Percentiles rank a stretch among this genome's conserved stretches.
Evolutionary conservation across 1,284 basidiomycete genomes (phyloP).

Genomic region (Erythrobasidium hasegawianum): DNA sequence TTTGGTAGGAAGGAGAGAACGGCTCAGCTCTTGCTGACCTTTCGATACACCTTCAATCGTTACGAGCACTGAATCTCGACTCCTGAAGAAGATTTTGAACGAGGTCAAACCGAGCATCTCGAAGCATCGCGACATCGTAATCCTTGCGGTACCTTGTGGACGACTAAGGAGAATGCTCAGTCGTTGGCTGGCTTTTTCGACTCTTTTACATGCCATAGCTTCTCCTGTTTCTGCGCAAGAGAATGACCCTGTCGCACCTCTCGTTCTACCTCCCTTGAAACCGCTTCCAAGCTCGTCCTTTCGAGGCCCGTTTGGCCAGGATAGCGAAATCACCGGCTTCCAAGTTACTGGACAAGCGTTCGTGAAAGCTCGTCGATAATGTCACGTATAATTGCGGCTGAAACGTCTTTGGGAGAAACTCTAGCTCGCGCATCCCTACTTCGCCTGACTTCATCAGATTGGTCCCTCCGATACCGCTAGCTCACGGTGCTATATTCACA

Average conservation of each 20-base stretch:
- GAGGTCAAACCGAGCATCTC: too few species aligned
- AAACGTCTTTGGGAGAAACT: too few species aligned
- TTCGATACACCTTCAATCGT: too few species aligned
- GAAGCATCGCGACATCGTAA: too few species aligned
- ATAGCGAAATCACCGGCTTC: conserved; percentile 30
- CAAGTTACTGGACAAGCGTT: conserved; percentile 42
- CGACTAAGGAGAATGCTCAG: too few species aligned
- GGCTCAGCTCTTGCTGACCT: too few species aligned
- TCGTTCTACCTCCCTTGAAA: conserved; percentile 26
- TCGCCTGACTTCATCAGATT: conserved; percentile 46
- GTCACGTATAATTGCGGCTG: background rate
- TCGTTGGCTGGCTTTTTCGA: background rate
- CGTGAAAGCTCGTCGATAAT: background rate
- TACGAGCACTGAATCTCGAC: too few species aligned
- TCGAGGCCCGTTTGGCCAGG: conserved; percentile 36
- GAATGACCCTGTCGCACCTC: conserved; percentile 16
- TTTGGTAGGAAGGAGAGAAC: too few species aligned
- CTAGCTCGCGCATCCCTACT: conserved; percentile 38
- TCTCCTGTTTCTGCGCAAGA: background rate
- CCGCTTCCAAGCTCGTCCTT: conserved; percentile 33
- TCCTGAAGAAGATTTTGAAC: too few species aligned
- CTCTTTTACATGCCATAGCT: background rate
- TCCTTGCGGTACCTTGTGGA: too few species aligned
- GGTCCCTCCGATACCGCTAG: conserved; percentile 43
- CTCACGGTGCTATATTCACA: conserved; percentile 45